Percentiles rank a stretch among this genome's conserved stretches.
Conservation (phyloP, 2,329 filamentous ascomycete species). For the Aspergillus hiratsukae region DNA sequence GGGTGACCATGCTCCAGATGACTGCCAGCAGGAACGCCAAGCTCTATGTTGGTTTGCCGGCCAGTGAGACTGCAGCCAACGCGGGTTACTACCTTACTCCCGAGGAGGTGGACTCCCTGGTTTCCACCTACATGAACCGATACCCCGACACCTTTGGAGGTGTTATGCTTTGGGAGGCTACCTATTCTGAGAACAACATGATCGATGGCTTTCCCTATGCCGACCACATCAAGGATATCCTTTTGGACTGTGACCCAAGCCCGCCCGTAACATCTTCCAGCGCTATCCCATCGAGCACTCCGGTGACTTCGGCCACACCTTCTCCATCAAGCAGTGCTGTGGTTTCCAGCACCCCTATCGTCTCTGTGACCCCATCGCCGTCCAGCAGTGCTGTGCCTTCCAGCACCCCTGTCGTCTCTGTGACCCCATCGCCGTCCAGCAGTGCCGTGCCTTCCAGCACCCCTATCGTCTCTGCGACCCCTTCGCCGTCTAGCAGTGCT, state of each 20-base stretch:
- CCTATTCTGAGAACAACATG: constrained; percentile 44
- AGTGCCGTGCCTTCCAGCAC: not conserved
- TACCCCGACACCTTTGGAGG: constrained; percentile 49
- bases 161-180: constrained; percentile 58
- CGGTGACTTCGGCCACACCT: constrained; percentile 1
- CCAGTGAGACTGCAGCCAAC: constrained; percentile 25
- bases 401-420: constrained; percentile 4
- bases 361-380: not conserved
- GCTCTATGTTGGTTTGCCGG: constrained; percentile 52
- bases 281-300: constrained; percentile 7
- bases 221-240: constrained; percentile 46
- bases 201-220: constrained; percentile 44
- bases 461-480: not conserved
- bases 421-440: constrained; percentile 5
- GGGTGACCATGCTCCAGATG: constrained; percentile 37
- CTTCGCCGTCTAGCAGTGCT: not conserved
- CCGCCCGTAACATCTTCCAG: constrained; percentile 16
- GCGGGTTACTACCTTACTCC: constrained; percentile 45
- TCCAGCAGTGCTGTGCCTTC: constrained; percentile 5
- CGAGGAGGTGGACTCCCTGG: constrained; percentile 41
- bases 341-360: not conserved
- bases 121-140: constrained; percentile 40
- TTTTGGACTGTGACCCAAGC: constrained; percentile 25
- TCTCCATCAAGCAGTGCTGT: not conserved
- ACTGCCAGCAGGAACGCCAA: constrained; percentile 44